Base-by-base conservation (phyloP, 257 asterid species). In the Nemophila menziesii region DNA sequence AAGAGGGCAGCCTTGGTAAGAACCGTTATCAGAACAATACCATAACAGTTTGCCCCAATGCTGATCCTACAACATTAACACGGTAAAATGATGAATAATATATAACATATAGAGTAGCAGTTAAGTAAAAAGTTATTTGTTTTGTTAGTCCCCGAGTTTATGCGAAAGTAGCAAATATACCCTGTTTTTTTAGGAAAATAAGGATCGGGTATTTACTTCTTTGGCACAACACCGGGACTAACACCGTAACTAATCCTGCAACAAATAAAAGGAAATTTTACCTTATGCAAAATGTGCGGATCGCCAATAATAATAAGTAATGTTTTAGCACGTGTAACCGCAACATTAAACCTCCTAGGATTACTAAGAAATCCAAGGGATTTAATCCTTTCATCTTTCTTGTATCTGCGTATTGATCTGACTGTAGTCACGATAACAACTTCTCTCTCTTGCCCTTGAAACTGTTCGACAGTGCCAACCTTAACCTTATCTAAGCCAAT, bases 391-490 rank as follows among this genome's bases (percentile, higher is more conserved):
- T 83, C 97, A 16, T 77, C 75, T 29, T 87, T 93, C 17, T 80
- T 74, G 55, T 87, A 93, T 47, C 70, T 74, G 16, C 78, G 46
- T 5, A 95, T 87, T 20, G 97, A 87, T 52, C 97, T 86, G 27
- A 87, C 97, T 0, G 97, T 87, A 38, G 97, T 83, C 46, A 87
- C 67, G 7, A 87, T 70, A 48, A 87, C 79, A 2, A 87, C 92
- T 61, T 75, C 63, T 54, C 69, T 65, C 61, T 87, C 97, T 66
- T 83, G 97, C 41, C 97, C 95, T 65, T 87, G 97, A 51, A 83
- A 87, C 63, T 83, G 97, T 66, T 87, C 95, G 1, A 87, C 97
- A 33, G 84, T 83, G 42, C 97, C 95, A 43, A 87, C 95, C 65
- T 75, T 78, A 23, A 80, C 43, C 44, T 61, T 48, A 15, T 22